Base-by-base conservation (phyloP, 1,284 basidiomycete genomes). In the Sporisorium scitamineum region DNA sequence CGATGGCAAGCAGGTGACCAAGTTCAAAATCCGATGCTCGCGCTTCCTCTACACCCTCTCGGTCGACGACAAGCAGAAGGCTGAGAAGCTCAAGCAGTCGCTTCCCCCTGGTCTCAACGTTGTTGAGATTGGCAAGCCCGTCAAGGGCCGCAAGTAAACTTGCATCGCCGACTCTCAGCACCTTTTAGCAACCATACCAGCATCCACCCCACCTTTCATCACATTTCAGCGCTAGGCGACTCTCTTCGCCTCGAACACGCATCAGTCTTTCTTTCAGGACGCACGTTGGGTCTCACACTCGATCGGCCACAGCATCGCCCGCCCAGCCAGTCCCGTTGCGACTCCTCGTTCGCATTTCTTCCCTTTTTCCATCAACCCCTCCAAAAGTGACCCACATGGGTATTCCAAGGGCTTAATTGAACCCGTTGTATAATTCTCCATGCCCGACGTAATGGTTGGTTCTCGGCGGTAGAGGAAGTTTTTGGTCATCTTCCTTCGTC, bases 1-100 rank as follows among this genome's bases (percentile, higher is more conserved):
- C 89, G 86, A 94, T 93, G 89, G 89, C 89, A 77, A 92, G 88
- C 96, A 93, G 61, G 82, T 84, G 62, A 85, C 84, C 87, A 98
- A 99, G 89, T 98, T 99, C 92, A 99, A 99, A 91, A 91, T 99
- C 86, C 91, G 96, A 87, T 97, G 95, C 89, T 93, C 93, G 75
- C 90, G 93, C 86, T 97, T 96, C 89, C 92, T 99, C 78, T 99
- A 99, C 92, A 99, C 97, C 32, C 91, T 99, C 80, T 91, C 92
- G 76, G 88, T 99, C 86, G 92, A 95, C 86, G 97, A 99, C 88
- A 90, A 93, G 85, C 95, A 97, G 88, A 98, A 98, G 90, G 97
- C 97, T 53, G 94, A 97, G 87, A 99, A 98, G 90, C 91, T 99
- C 84, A 92, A 93, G 89, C 93, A 94, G 89, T 93, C 92, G 85